Evolutionary conservation across 2,329 filamentous ascomycete genomes (phyloP), one percentile per base, ranked within the genome.

Genomic region (Ophiostoma populinum): DNA sequence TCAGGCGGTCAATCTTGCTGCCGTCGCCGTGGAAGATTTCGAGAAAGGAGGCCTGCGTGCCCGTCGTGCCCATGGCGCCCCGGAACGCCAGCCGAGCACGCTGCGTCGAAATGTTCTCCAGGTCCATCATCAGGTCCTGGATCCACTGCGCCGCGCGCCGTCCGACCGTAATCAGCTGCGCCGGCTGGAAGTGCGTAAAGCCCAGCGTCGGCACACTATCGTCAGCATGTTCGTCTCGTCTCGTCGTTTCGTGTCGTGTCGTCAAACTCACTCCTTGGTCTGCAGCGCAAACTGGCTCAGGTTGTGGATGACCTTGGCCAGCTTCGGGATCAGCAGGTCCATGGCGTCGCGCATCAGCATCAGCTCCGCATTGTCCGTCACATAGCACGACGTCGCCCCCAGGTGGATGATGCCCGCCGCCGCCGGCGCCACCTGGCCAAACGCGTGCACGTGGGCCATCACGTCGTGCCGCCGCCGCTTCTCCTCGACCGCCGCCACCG

Each of bases 361-460:
- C 24, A 87, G 58, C 46, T 87, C 81, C 3, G 75, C 66, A 43
- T 85, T 83, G 49, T 85, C 80, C 30, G n/a, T n/a, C n/a, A n/a
- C n/a, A n/a, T 46, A 73, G 53, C 63, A 70, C 8, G 41, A 42
- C 15, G 67, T 78, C 36, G 72, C 73, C 44, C 76, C 77, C 53
- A 67, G 73, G 53, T 93, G 83, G 40, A 93, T 87, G 46, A 90
- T 80, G 22, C 80, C 80, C 11, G 79, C 80, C 8, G 82, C 82
- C 22, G 70, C 76, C 1, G 81, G 81, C 4, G 80, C 80, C 40
- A 67, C 73, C 44, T 67, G 56, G 4, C 80, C 82, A 53, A 77
- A 87, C 11, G 79, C 75, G 45, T 83, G 72, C 32, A 87, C 77
- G 49, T 80, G 72, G 40, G 65, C 22, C 25, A 38, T 33, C 28